A percentile compares a stretch with the other conserved stretches of the same genome.
These are phyloP conservation scores for Aspergillus sp. DNA, from an alignment of 2,329 filamentous ascomycete genomes.

Conservation along the genomic window DNA sequence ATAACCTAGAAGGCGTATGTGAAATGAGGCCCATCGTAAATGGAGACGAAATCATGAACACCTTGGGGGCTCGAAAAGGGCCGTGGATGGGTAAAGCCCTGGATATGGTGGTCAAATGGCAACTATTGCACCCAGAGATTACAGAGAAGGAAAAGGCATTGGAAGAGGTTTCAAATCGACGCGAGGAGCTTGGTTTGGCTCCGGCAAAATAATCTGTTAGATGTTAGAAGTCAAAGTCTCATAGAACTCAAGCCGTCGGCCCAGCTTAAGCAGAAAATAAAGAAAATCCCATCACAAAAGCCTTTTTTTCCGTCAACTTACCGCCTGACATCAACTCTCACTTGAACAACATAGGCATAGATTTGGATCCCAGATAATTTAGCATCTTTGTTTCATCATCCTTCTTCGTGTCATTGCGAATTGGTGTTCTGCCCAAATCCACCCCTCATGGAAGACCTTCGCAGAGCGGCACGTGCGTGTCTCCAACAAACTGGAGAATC, in stretches of 20 bases:
- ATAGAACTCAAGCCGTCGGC: too few relatives aligned
- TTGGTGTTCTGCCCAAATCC: too few relatives aligned
- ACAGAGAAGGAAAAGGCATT: constrained; percentile 57
- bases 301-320: too few relatives aligned
- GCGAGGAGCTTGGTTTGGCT: constrained; percentile 45
- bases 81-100: constrained; percentile 81
- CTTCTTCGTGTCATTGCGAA: too few relatives aligned
- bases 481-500: constrained; percentile 11
- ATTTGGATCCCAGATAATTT: too few relatives aligned
- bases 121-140: constrained; percentile 69
- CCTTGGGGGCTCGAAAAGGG: constrained; percentile 61
- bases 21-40: constrained; percentile 64
- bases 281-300: too few relatives aligned
- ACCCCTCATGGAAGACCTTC: constrained; percentile 23
- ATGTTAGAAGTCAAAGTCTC: too few relatives aligned
- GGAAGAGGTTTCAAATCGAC: constrained; percentile 52
- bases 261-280: too few relatives aligned
- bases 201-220: neutral
- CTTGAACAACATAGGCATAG: too few relatives aligned
- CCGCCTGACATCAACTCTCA: too few relatives aligned
- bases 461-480: constrained; percentile 20
- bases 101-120: constrained; percentile 80
- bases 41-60: constrained; percentile 66
- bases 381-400: too few relatives aligned
- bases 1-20: constrained; percentile 49